Evolutionary conservation across 495 filamentous ascomycete species (phyloP).

Genomic region (Xylaria telfairii): DNA sequence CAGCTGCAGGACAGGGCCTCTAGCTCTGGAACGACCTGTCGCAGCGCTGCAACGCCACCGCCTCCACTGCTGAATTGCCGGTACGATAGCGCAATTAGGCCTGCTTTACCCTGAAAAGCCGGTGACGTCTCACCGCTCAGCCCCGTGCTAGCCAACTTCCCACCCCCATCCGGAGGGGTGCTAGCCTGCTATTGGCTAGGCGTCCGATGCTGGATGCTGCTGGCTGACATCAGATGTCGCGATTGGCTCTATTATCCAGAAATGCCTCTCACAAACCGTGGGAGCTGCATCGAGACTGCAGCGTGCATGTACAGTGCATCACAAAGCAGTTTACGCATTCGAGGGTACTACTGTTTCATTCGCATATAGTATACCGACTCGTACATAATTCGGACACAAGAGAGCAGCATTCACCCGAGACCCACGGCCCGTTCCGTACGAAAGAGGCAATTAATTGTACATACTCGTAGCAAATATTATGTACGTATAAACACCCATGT

Average conservation of each 20-base stretch:
- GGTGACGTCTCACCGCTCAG: conserved; percentile 24
- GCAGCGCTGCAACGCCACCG: not conserved
- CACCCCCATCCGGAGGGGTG: conserved; percentile 13
- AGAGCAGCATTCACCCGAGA: conserved; percentile 17
- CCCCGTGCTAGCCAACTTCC: conserved; percentile 6
- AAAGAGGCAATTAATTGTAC: not conserved
- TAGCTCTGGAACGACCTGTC: conserved; percentile 8
- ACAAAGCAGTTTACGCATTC: not conserved
- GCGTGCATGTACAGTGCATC: not conserved
- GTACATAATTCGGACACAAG: not conserved
- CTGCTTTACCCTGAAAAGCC: conserved; percentile 18
- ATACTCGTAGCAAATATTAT: no score
- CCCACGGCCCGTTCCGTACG: conserved; percentile 22
- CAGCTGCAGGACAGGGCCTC: conserved; percentile 21
- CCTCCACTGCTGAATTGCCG: conserved; percentile 17
- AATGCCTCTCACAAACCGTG: not conserved
- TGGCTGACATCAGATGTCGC: conserved; percentile 17
- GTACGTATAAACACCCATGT: not conserved
- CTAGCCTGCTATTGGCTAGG: conserved; percentile 18
- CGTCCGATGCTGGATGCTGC: not conserved
- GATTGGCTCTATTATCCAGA: conserved; percentile 12
- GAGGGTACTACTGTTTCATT: not conserved
- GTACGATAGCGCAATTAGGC: not conserved
- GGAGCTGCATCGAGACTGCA: conserved; percentile 12
- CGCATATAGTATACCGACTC: not conserved